phyloP scores from a whole-genome alignment of 179 eudicot genomes.

The Spinacia oleracea region DNA sequence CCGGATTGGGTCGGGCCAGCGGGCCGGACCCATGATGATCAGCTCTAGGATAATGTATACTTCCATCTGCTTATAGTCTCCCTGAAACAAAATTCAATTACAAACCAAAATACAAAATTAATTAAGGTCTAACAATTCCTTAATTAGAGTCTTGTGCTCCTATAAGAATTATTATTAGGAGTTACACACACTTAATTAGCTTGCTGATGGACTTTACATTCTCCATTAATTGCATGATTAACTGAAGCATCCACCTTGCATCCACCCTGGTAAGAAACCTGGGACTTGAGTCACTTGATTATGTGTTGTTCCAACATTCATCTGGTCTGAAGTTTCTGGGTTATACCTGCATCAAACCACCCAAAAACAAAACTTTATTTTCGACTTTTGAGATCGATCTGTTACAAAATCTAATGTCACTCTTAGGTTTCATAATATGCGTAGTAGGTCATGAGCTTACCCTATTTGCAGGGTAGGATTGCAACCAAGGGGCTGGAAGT shows the following conservation, averaged over 20 bases:
- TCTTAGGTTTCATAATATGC: too few species aligned
- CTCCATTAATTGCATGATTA: background rate
- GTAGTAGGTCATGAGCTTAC: conserved; percentile 37
- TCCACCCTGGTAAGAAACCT: conserved; percentile 83
- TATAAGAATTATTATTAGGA: conserved; percentile 18
- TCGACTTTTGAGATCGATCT: background rate
- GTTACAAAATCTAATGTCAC: too few species aligned
- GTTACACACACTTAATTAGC: conserved; percentile 28
- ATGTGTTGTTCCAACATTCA: conserved; percentile 44
- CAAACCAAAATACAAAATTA: background rate
- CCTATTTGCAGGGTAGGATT: conserved; percentile 75
- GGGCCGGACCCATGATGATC: too few species aligned
- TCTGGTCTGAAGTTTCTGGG: conserved; percentile 55
- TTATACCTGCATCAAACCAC: conserved; percentile 46
- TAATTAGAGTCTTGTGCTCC: conserved; percentile 11
- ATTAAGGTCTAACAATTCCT: background rate
- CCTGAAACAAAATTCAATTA: conserved; percentile 19
- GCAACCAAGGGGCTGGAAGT: conserved; percentile 72
- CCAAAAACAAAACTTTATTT: background rate
- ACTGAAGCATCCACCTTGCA: conserved; percentile 55
- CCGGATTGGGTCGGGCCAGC: too few species aligned
- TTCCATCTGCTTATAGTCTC: conserved; percentile 9
- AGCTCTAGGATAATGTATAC: background rate
- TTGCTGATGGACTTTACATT: conserved; percentile 27
- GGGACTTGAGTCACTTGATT: conserved; percentile 61